These are phyloP conservation scores for Mortierella antarctica DNA, from an alignment of 192 early-diverging fungal species.

Conservation along the genomic window DNA sequence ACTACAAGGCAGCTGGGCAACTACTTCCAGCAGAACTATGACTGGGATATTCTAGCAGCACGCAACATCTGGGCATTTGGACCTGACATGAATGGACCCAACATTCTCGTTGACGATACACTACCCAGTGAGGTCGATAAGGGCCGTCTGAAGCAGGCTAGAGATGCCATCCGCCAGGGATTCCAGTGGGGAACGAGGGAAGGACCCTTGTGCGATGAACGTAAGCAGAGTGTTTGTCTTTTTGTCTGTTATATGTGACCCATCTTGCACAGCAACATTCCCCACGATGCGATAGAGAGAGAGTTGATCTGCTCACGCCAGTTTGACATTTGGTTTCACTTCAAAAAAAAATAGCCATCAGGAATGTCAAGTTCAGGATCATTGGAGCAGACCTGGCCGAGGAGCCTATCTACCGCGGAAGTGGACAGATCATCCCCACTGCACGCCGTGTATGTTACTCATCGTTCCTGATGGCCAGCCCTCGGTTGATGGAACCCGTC, in stretches of 20 bases:
- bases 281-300: not conserved
- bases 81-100: slow-evolving; percentile 91
- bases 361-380: slow-evolving; percentile 95
- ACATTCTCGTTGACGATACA: slow-evolving; percentile 96
- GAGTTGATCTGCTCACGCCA: not conserved
- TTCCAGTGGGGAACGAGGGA: slow-evolving; percentile 98
- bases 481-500: slow-evolving; percentile 97
- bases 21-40: slow-evolving; percentile 86
- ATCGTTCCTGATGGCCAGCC: slow-evolving; percentile 93
- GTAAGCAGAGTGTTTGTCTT: slow-evolving; percentile 56
- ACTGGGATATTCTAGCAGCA: slow-evolving; percentile 94
- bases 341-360: slow-evolving; percentile 72
- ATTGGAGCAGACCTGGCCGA: slow-evolving; percentile 85
- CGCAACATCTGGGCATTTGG: slow-evolving; percentile 99
- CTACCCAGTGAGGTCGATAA: slow-evolving; percentile 92
- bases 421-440: slow-evolving; percentile 97
- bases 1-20: slow-evolving; percentile 78
- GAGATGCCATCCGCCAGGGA: slow-evolving; percentile 92
- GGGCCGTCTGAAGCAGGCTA: slow-evolving; percentile 77
- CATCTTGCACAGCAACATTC: not conserved
- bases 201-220: slow-evolving; percentile 97
- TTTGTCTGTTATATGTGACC: not conserved
- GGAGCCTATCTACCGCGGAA: slow-evolving; percentile 91
- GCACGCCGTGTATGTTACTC: slow-evolving; percentile 97
- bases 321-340: not conserved